Evolutionary conservation across 129 eudicot genomes (phyloP).

Genomic region (Pulicaria dysenterica): DNA sequence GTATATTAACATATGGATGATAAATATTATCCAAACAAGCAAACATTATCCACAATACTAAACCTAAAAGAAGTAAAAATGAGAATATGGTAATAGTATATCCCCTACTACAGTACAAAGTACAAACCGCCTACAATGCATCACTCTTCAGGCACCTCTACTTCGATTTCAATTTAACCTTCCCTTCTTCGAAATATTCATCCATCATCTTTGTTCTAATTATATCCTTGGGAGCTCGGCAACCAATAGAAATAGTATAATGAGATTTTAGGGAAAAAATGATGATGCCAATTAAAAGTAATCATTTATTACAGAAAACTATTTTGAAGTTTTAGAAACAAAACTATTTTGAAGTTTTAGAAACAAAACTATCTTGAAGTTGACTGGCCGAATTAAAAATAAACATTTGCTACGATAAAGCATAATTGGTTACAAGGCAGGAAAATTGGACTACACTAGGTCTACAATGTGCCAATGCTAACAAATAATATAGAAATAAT

Average conservation of each 20-base stretch:
- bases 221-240: background rate
- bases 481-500: background rate
- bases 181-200: background rate
- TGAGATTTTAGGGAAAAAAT: too few species aligned
- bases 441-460: slow-evolving; percentile 8
- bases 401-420: background rate
- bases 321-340: background rate
- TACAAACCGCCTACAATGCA: slow-evolving; percentile 20
- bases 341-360: background rate
- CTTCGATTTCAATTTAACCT: slow-evolving; percentile 3
- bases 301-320: background rate
- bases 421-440: slow-evolving; percentile 5
- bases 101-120: background rate
- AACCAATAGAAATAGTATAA: background rate
- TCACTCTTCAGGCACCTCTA: background rate
- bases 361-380: background rate
- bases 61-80: slow-evolving; percentile 1
- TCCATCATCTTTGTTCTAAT: background rate
- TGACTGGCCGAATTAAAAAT: slow-evolving; percentile 1
- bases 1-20: background rate
- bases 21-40: background rate
- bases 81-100: background rate
- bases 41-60: background rate
- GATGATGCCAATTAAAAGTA: too few species aligned
- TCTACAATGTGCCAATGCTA: background rate